Conservation (phyloP, 2,329 filamentous ascomycete genomes). For the Penicillium sp. region DNA sequence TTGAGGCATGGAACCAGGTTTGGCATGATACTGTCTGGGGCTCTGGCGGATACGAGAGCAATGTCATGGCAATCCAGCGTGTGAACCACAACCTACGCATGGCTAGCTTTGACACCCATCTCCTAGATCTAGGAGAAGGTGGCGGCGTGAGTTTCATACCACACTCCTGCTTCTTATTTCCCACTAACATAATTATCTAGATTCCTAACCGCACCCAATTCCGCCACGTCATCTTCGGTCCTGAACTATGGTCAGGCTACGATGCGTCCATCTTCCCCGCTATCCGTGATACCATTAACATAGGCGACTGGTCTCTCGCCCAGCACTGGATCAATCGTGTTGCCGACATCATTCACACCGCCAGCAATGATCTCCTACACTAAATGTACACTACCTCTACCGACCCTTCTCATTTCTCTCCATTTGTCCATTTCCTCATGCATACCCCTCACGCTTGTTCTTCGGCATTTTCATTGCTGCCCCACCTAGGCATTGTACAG, state of each 20-base stretch:
- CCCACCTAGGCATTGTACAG: conserved; percentile 4
- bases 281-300: conserved; percentile 77
- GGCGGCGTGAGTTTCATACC: conserved; percentile 67
- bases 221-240: conserved; percentile 89
- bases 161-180: background rate
- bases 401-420: background rate
- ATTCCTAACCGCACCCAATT: conserved; percentile 87
- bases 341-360: conserved; percentile 64
- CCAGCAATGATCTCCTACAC: conserved; percentile 53
- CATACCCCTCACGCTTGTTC: background rate
- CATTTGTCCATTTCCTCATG: conserved; percentile 2
- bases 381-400: conserved; percentile 20
- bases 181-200: conserved; percentile 44
- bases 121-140: conserved; percentile 72
- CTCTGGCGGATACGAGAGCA: conserved; percentile 73
- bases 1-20: conserved; percentile 71
- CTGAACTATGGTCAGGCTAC: conserved; percentile 71
- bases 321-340: conserved; percentile 70
- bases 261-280: conserved; percentile 73
- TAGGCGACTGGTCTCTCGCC: conserved; percentile 68
- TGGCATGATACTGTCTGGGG: conserved; percentile 75
- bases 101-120: conserved; percentile 75
- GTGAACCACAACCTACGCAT: conserved; percentile 76
- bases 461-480: background rate
- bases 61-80: conserved; percentile 66